A percentile compares a stretch with the other conserved stretches of the same genome.
phyloP scores from a whole-genome alignment of 2,329 filamentous ascomycete genomes.

The Fusarium sp. region DNA sequence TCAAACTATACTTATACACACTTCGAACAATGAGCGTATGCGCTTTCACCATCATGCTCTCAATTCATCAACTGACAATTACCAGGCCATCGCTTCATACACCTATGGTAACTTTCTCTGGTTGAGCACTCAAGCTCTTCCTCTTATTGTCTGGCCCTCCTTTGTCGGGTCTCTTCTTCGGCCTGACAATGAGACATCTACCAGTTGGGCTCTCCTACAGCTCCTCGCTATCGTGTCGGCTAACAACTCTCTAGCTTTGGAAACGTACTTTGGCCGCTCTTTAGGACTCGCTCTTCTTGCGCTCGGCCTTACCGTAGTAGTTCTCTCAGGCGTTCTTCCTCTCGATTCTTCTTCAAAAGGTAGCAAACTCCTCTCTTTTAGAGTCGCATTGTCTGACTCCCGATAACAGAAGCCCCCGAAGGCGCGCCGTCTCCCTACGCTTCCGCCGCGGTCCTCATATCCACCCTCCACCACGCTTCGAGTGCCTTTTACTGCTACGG shows the following conservation, averaged over 20 bases:
- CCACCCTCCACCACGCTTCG: conserved; percentile 71
- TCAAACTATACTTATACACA: background rate
- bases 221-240: background rate
- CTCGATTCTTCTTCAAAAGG: conserved; percentile 61
- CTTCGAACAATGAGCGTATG: conserved; percentile 34
- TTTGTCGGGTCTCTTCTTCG: conserved; percentile 58
- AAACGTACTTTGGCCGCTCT: conserved; percentile 78
- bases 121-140: conserved; percentile 59
- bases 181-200: conserved; percentile 44
- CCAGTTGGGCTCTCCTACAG: conserved; percentile 38
- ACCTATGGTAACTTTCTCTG: conserved; percentile 62
- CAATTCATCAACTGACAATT: conserved; percentile 1
- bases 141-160: conserved; percentile 59
- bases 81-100: conserved; percentile 60
- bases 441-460: conserved; percentile 71
- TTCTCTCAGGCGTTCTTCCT: conserved; percentile 77
- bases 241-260: conserved; percentile 56
- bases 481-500: conserved; percentile 75
- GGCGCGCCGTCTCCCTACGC: conserved; percentile 69
- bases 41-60: background rate
- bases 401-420: conserved; percentile 30
- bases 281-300: conserved; percentile 74
- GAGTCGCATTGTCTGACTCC: background rate
- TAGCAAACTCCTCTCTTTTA: conserved; percentile 32
- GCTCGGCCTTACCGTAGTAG: conserved; percentile 70